These are phyloP conservation scores for Aureococcus anophagefferens DNA, from an alignment of 108 stramenopile species.

Conservation along the genomic window DNA sequence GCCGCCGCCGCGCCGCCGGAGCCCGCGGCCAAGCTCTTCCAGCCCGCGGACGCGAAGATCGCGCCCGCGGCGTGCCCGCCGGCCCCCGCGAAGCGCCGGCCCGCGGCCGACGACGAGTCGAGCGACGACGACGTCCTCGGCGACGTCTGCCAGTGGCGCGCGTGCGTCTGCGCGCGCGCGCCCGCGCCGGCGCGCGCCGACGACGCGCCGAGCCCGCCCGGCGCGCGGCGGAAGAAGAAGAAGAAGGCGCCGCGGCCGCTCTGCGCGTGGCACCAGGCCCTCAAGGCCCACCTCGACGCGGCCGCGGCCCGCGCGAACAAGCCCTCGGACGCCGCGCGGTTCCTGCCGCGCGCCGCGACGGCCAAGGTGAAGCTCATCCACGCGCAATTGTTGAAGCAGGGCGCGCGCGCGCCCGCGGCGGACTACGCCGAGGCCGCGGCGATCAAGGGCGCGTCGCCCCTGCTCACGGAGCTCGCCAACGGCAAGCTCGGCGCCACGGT, in stretches of 20 bases:
- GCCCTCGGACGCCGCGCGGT: neutral
- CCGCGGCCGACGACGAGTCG: neutral
- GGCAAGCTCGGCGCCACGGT: slow-evolving; percentile 21
- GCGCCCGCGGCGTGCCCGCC: too few relatives aligned
- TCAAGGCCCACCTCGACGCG: neutral
- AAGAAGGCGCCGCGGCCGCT: neutral
- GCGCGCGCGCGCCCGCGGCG: too few relatives aligned
- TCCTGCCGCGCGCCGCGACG: neutral
- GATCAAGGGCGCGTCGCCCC: slow-evolving; percentile 12
- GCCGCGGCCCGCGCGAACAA: neutral
- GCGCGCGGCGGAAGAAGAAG: neutral
- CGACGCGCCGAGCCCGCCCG: too few relatives aligned
- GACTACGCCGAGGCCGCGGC: slow-evolving; percentile 4
- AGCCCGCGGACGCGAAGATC: too few relatives aligned
- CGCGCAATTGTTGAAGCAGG: too few relatives aligned
- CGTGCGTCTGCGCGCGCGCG: neutral
- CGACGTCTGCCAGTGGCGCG: neutral
- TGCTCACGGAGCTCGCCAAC: slow-evolving; percentile 19
- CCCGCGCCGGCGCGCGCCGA: too few relatives aligned
- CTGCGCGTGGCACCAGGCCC: neutral
- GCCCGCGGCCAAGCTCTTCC: too few relatives aligned
- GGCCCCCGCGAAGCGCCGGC: too few relatives aligned
- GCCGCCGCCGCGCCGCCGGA: too few relatives aligned
- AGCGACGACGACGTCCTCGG: neutral
- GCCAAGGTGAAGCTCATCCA: too few relatives aligned